Evolutionary conservation across 2,329 filamentous ascomycete genomes (phyloP), one percentile per base, ranked within the genome.

Genomic region (Trematosphaeria pertusa): DNA sequence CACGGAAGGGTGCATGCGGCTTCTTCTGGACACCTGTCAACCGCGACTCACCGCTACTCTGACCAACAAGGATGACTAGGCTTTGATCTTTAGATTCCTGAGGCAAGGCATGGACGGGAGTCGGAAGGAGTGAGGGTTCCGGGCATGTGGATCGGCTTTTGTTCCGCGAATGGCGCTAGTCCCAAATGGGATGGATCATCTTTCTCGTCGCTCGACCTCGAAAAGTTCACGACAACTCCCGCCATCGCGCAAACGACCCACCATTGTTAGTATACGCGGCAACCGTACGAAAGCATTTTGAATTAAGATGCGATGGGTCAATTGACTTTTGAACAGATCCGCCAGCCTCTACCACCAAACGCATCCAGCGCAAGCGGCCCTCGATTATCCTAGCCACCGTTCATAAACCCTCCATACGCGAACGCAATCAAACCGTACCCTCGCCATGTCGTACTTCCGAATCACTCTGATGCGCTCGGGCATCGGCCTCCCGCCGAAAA

Each of bases 381-480:
- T n/a, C n/a, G n/a, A n/a, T n/a, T n/a, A n/a, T n/a, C n/a, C n/a
- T n/a, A n/a, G n/a, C n/a, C n/a, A n/a, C n/a, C n/a, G n/a, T n/a
- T n/a, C n/a, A n/a, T n/a, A n/a, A n/a, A n/a, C n/a, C n/a, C n/a
- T n/a, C n/a, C n/a, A n/a, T n/a, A n/a, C n/a, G n/a, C n/a, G n/a
- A n/a, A n/a, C n/a, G n/a, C n/a, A n/a, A n/a, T n/a, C n/a, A n/a
- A 33, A 48, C 40, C 43, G 28, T 17, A 15, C 32, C 34, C 36
- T 24, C 47, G 50, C 34, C 36, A 91, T 91, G 87, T 80, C 86
- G 47, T 96, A 83, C 80, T 97, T 97, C 81, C 87, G 89, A 69
- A 90, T 97, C 72, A 96, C 91, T 37, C 87, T 96, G 46, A 84
- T 94, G 75, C 89, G 92, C 69, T 92, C 88, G 46, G 87, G 88